Percentiles rank a stretch among this genome's conserved stretches.
Evolutionary conservation across 495 filamentous ascomycete species (phyloP).

Genomic region (Penicillium paradoxum): DNA sequence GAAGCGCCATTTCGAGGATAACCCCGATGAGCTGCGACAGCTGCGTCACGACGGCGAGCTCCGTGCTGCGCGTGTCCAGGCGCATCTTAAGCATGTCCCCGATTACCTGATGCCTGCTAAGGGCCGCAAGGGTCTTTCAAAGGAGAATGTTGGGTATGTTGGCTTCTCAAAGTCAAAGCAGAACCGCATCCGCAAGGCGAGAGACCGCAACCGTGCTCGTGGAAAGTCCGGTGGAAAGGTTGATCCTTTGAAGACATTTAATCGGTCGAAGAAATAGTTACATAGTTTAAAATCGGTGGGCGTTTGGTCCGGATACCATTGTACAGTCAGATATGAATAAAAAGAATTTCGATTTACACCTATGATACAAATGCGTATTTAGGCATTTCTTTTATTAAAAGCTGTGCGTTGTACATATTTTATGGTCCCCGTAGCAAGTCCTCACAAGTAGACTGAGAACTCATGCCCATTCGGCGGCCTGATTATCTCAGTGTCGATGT

Average conservation of each 20-base stretch:
- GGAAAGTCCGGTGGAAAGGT: constrained; percentile 52
- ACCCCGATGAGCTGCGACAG: constrained; percentile 80
- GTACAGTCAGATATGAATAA: constrained; percentile 22
- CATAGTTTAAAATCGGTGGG: constrained; percentile 6
- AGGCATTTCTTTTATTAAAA: neutral
- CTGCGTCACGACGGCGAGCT: constrained; percentile 88
- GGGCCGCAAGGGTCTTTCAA: constrained; percentile 61
- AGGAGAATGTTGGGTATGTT: constrained; percentile 64
- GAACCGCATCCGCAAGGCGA: constrained; percentile 69
- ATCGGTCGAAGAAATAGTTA: constrained; percentile 37
- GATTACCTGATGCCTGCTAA: constrained; percentile 86
- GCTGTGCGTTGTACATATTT: neutral
- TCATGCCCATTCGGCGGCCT: constrained; percentile 17
- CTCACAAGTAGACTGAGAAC: constrained; percentile 4
- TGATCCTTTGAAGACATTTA: constrained; percentile 91
- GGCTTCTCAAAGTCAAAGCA: constrained; percentile 67
- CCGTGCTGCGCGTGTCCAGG: constrained; percentile 69
- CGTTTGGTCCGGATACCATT: constrained; percentile 30
- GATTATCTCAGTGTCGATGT: constrained; percentile 15
- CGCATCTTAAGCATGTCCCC: constrained; percentile 91
- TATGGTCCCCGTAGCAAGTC: neutral
- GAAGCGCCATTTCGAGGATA: constrained; percentile 94
- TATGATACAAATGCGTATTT: neutral
- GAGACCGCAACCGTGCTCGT: constrained; percentile 53
- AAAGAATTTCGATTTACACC: constrained; percentile 5